Percentiles rank a stretch among this genome's conserved stretches.
Evolutionary conservation across 352 stramenopile species (phyloP).

Genomic region (Phytopythium aichiense): DNA sequence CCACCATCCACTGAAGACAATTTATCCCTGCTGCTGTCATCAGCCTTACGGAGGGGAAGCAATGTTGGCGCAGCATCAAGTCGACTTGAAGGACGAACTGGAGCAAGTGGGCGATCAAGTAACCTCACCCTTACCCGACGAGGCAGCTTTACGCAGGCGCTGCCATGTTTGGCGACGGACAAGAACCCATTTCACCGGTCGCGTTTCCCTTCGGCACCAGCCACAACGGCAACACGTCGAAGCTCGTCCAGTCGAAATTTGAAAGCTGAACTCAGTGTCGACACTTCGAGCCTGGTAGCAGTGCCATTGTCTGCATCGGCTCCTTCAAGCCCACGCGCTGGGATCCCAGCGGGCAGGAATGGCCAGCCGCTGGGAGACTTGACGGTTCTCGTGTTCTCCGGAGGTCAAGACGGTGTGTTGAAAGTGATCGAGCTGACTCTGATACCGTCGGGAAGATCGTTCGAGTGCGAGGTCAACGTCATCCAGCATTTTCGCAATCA

Average conservation of each 20-base stretch:
- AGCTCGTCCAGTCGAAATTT: constrained; percentile 32
- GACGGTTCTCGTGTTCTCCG: constrained; percentile 62
- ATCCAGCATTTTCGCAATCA: constrained; percentile 63
- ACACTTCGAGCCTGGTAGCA: background rate
- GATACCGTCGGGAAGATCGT: constrained; percentile 16
- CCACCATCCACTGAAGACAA: background rate
- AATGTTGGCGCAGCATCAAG: background rate
- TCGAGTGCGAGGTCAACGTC: constrained; percentile 37
- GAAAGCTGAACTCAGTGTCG: constrained; percentile 4
- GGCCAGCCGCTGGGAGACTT: background rate
- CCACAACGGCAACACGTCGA: constrained; percentile 21
- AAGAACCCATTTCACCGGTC: constrained; percentile 65
- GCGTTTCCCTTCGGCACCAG: constrained; percentile 27
- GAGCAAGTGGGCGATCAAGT: constrained; percentile 3
- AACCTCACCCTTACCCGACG: constrained; percentile 7
- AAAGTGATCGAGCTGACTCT: constrained; percentile 51
- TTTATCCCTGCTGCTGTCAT: background rate
- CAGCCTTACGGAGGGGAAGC: background rate
- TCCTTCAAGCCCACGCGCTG: constrained; percentile 20
- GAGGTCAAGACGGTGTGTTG: constrained; percentile 54
- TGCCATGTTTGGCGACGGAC: constrained; percentile 39
- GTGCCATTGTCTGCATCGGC: constrained; percentile 11
- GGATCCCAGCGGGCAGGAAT: background rate
- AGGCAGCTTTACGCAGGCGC: background rate
- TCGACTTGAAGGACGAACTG: background rate